Evolutionary conservation across 495 filamentous ascomycete species (phyloP).

Genomic region (Aspergillus taichungensis): DNA sequence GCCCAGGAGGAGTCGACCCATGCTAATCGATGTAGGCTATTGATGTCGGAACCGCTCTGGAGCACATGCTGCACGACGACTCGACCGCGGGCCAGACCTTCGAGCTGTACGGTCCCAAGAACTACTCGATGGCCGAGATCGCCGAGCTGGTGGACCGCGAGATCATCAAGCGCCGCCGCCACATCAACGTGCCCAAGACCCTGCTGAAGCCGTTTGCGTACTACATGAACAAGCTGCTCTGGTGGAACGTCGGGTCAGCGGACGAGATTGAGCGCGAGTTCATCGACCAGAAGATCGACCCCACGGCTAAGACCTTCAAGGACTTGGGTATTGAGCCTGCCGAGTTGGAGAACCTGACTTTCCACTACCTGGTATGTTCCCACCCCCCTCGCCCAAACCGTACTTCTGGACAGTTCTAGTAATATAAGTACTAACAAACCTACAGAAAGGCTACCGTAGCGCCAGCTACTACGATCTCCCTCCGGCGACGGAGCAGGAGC

Average conservation of each 20-base stretch:
- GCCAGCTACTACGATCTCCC: constrained; percentile 83
- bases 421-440: constrained; percentile 14
- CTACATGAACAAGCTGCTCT: constrained; percentile 67
- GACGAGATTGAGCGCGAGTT: constrained; percentile 92
- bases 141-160: constrained; percentile 80
- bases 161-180: constrained; percentile 80
- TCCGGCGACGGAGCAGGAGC: constrained; percentile 89
- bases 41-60: constrained; percentile 82
- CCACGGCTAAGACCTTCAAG: constrained; percentile 86
- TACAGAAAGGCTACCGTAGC: constrained; percentile 75
- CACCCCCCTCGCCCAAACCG: too few species aligned
- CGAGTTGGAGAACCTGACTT: constrained; percentile 73
- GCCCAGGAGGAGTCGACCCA: too few species aligned
- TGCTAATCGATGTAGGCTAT: constrained; percentile 48
- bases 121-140: constrained; percentile 85
- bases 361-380: constrained; percentile 89
- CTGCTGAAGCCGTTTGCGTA: constrained; percentile 63
- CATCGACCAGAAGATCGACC: constrained; percentile 88
- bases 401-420: too few species aligned
- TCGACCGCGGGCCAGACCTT: constrained; percentile 81
- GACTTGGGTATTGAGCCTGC: constrained; percentile 82
- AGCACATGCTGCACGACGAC: constrained; percentile 83
- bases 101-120: constrained; percentile 89
- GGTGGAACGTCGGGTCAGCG: constrained; percentile 78
- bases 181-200: constrained; percentile 83